A percentile compares a stretch with the other conserved stretches of the same genome.
Conservation (phyloP, 371 early-diverging fungal species). For the Catenaria anguillulae region DNA sequence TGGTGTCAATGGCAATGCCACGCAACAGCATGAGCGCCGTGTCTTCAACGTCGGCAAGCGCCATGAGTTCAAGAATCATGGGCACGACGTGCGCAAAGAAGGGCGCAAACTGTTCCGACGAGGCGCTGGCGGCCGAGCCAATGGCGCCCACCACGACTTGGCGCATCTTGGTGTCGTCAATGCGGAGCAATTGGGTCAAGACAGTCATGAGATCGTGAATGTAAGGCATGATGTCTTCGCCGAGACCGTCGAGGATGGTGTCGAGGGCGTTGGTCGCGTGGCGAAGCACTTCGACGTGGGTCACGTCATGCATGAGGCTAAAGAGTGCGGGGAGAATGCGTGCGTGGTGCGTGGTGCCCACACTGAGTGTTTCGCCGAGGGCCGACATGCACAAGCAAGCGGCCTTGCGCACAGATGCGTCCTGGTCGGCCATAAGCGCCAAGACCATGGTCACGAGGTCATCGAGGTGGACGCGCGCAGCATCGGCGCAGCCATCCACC, state of each 20-base stretch:
- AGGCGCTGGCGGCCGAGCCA: constrained; percentile 74
- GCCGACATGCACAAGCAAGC: constrained; percentile 75
- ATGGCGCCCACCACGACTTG: constrained; percentile 58
- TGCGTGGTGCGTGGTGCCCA: constrained; percentile 61
- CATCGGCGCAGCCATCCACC: constrained; percentile 68
- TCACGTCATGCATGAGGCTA: constrained; percentile 51
- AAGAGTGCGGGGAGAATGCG: constrained; percentile 67
- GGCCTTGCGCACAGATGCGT: constrained; percentile 60
- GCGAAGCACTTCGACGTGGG: constrained; percentile 50
- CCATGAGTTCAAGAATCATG: constrained; percentile 54
- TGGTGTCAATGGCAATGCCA: constrained; percentile 72
- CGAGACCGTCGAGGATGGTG: constrained; percentile 67
- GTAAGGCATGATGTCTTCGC: constrained; percentile 60
- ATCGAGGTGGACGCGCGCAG: constrained; percentile 50
- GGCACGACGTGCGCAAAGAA: constrained; percentile 61
- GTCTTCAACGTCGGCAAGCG: constrained; percentile 34
- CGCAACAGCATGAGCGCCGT: constrained; percentile 57
- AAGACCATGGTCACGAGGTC: constrained; percentile 55
- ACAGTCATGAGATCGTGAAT: constrained; percentile 65
- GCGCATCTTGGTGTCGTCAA: constrained; percentile 21
- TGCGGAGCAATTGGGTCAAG: constrained; percentile 49
- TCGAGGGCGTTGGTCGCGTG: constrained; percentile 73
- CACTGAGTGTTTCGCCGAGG: constrained; percentile 64
- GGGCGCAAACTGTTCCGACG: constrained; percentile 54
- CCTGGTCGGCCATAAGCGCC: constrained; percentile 61